A percentile compares a stretch with the other conserved stretches of the same genome.
Evolutionary conservation across 306 rosid species (phyloP).

Genomic region (Castanea mollissima): DNA sequence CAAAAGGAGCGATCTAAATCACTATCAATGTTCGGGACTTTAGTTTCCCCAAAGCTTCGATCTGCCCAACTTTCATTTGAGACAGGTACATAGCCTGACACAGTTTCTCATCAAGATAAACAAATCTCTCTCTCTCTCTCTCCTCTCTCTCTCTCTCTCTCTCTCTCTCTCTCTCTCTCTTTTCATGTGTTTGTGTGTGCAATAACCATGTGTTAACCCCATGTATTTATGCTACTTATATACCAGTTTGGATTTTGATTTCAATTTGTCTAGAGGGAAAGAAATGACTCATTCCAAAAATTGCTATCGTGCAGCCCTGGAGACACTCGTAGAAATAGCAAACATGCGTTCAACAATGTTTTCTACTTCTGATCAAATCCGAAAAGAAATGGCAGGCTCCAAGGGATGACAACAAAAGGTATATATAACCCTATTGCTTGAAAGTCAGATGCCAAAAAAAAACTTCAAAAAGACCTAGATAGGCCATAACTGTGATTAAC

Average conservation of each 20-base stretch:
- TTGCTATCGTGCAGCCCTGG: conserved; percentile 58
- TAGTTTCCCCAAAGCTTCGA: conserved; percentile 92
- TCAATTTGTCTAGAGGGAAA: not conserved
- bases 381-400: conserved; percentile 43
- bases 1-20: conserved; percentile 65
- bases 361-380: conserved; percentile 49
- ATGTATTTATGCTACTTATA: not conserved
- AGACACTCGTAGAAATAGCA: conserved; percentile 69
- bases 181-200: not conserved
- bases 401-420: conserved; percentile 38
- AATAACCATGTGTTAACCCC: not conserved
- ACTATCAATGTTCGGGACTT: conserved; percentile 64
- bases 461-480: not conserved
- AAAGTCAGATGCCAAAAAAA: not conserved
- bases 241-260: not conserved
- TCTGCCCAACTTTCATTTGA: conserved; percentile 83
- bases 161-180: not conserved
- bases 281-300: conserved; percentile 25
- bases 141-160: not conserved
- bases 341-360: conserved; percentile 60
- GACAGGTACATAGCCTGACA: conserved; percentile 39
- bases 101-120: not conserved
- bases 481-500: not conserved
- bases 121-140: not conserved
- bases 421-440: conserved; percentile 7